phyloP scores from a whole-genome alignment of 2,329 filamentous ascomycete species.

The Ophiostoma fasciatum region DNA sequence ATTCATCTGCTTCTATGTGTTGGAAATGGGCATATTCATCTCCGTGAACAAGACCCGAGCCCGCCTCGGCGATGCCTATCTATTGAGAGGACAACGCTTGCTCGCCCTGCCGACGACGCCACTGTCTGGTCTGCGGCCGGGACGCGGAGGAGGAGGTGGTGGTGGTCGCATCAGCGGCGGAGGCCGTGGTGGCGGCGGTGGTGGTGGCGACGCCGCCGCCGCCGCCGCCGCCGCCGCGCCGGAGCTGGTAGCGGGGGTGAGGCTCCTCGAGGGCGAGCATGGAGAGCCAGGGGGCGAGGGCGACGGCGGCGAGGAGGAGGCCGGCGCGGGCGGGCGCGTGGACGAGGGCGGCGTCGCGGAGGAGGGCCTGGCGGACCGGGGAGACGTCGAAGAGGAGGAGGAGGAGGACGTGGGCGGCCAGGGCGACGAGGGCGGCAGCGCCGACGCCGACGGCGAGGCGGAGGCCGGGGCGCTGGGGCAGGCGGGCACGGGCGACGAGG shows the following conservation, averaged over 20 bases:
- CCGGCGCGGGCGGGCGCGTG: background rate
- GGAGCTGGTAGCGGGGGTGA: background rate
- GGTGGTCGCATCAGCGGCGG: too few relatives aligned
- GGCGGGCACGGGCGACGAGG: slow-evolving; percentile 13
- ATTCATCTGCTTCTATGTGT: too few relatives aligned
- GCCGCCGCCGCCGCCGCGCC: background rate
- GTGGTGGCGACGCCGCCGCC: background rate
- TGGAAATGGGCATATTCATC: too few relatives aligned
- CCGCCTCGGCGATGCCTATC: too few relatives aligned
- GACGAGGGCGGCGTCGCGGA: background rate
- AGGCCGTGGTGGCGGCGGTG: too few relatives aligned
- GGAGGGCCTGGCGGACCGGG: too few relatives aligned
- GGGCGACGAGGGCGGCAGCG: slow-evolving; percentile 10
- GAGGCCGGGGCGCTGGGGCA: slow-evolving; percentile 17
- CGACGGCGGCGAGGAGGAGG: slow-evolving; percentile 1
- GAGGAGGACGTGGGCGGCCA: background rate
- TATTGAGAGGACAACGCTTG: too few relatives aligned
- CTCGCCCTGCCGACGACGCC: too few relatives aligned
- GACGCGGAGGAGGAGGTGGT: too few relatives aligned
- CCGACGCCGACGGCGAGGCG: slow-evolving; percentile 18
- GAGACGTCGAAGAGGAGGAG: too few relatives aligned
- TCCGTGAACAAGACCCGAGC: too few relatives aligned
- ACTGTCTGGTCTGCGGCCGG: too few relatives aligned
- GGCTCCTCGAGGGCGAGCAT: slow-evolving; percentile 6
- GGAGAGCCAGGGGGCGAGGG: slow-evolving; percentile 7